Evolutionary conservation across 2,329 filamentous ascomycete species (phyloP).

Genomic region (Ascochyta fabae): DNA sequence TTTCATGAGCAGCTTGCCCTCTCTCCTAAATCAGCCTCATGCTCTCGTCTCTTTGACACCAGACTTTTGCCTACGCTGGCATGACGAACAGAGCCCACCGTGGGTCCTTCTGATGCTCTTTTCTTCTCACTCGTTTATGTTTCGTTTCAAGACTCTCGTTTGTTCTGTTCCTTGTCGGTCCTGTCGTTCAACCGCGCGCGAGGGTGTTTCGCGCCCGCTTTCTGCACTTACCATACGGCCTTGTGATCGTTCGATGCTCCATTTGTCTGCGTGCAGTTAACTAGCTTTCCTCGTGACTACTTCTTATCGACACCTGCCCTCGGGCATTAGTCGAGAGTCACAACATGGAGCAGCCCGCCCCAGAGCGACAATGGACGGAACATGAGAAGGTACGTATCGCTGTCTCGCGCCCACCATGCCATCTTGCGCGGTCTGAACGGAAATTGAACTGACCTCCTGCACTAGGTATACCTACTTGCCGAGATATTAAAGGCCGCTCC

Average conservation of each 20-base stretch:
- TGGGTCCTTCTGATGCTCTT: constrained; percentile 40
- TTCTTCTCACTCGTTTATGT: constrained; percentile 34
- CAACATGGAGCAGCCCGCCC: constrained; percentile 51
- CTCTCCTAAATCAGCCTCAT: constrained; percentile 34
- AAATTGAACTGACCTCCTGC: neutral
- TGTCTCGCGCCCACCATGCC: constrained; percentile 15
- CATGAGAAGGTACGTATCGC: constrained; percentile 53
- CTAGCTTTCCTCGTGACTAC: constrained; percentile 36
- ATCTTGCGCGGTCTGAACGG: neutral
- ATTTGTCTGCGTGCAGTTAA: constrained; percentile 45
- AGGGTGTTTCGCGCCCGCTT: constrained; percentile 39
- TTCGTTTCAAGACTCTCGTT: constrained; percentile 43
- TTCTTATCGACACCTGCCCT: constrained; percentile 41
- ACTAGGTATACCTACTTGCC: constrained; percentile 54
- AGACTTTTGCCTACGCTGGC: constrained; percentile 36
- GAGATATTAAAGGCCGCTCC: constrained; percentile 59
- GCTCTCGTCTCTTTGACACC: constrained; percentile 24
- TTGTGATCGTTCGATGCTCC: constrained; percentile 43
- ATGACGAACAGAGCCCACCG: constrained; percentile 37
- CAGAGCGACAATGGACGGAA: constrained; percentile 54
- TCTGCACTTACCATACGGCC: constrained; percentile 42
- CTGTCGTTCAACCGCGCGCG: constrained; percentile 35
- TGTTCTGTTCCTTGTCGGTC: constrained; percentile 36
- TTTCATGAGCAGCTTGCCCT: constrained; percentile 23
- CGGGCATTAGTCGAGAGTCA: constrained; percentile 22